Conservation (phyloP, 176 grass and related monocot genomes). For the Eragrostis nindensis region DNA sequence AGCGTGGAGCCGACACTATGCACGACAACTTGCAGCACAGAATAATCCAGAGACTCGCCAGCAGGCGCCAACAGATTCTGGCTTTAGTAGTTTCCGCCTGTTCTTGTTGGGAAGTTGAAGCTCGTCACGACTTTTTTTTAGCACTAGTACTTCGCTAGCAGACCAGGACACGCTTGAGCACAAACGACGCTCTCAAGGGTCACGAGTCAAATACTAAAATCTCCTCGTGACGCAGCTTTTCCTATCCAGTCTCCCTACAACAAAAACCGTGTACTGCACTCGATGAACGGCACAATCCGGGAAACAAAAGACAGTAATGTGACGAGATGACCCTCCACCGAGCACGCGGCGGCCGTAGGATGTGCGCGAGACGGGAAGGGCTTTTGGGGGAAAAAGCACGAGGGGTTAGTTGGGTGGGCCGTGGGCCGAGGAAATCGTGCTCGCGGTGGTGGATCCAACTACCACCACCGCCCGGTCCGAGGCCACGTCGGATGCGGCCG, state of each 20-base stretch:
- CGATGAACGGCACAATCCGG: no score
- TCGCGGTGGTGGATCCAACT: constrained; percentile 36
- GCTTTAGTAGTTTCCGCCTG: neutral
- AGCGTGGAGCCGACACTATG: neutral
- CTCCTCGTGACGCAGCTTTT: no score
- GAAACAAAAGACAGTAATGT: no score
- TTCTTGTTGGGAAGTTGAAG: no score
- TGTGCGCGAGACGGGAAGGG: neutral
- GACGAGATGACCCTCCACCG: neutral
- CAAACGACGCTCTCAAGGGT: no score
- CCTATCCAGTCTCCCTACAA: no score
- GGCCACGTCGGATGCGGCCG: constrained; percentile 42
- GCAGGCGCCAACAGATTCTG: neutral
- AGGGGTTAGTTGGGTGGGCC: constrained; percentile 17
- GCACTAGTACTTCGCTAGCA: no score
- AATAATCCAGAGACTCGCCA: neutral
- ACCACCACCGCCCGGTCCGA: constrained; percentile 29
- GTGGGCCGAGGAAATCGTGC: neutral
- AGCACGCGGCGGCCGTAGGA: neutral
- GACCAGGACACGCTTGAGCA: no score
- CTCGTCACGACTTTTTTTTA: no score
- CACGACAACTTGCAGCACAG: neutral
- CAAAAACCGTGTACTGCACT: no score
- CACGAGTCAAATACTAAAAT: no score
- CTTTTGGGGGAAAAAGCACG: constrained; percentile 1